phyloP scores from a whole-genome alignment of 2,329 filamentous ascomycete genomes.

The Geoglossum cookeanum region DNA sequence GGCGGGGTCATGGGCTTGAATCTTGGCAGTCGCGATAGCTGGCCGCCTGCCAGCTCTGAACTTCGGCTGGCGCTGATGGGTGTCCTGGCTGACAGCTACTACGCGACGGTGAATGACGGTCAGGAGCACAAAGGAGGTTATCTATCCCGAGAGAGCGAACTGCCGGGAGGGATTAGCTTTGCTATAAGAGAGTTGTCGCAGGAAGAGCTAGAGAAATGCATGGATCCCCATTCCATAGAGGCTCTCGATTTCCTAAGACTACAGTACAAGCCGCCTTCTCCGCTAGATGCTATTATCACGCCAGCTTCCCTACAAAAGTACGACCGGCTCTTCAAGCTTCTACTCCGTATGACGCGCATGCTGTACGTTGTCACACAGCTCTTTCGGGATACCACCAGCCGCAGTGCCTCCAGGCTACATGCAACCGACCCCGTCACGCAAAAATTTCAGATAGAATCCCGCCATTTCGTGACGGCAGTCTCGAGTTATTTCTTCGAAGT shows the following conservation, averaged over 20 bases:
- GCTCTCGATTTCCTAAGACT: conserved; percentile 86
- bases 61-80: conserved; percentile 78
- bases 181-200: conserved; percentile 62
- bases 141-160: conserved; percentile 12
- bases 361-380: conserved; percentile 53
- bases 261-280: conserved; percentile 58
- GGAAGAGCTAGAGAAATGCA: conserved; percentile 63
- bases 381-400: conserved; percentile 34
- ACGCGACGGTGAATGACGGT: conserved; percentile 10
- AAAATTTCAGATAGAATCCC: conserved; percentile 55
- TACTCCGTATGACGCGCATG: conserved; percentile 63
- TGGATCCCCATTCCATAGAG: conserved; percentile 64
- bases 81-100: conserved; percentile 58
- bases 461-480: conserved; percentile 58
- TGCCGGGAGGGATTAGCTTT: conserved; percentile 38
- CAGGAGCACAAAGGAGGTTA: not conserved
- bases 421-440: conserved; percentile 24
- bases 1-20: conserved; percentile 65
- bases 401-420: conserved; percentile 14
- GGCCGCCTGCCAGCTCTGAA: conserved; percentile 90
- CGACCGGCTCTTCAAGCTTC: conserved; percentile 63
- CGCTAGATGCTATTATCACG: conserved; percentile 57
- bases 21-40: conserved; percentile 59
- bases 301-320: conserved; percentile 54
- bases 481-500: conserved; percentile 64